Percentiles rank a stretch among this genome's conserved stretches.
These are phyloP conservation scores for Punctularia strigosozonata DNA, from an alignment of 768 basidiomycete genomes.

Conservation along the genomic window DNA sequence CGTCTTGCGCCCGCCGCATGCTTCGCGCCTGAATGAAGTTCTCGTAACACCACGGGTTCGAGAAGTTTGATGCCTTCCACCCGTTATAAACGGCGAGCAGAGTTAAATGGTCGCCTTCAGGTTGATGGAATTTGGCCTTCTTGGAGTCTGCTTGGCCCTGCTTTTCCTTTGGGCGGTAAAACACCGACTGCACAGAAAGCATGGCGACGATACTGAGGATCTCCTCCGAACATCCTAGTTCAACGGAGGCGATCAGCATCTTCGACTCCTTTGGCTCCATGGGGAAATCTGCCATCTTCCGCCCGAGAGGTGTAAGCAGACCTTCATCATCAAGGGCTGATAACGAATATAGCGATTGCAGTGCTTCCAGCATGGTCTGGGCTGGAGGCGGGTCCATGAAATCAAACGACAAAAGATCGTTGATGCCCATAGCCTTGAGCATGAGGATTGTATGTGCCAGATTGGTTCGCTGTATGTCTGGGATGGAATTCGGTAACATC, in stretches of 20 bases:
- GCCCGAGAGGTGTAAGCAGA: slow-evolving; percentile 81
- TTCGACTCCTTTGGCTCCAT: slow-evolving; percentile 95
- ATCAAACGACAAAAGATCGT: slow-evolving; percentile 94
- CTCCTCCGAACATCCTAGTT: slow-evolving; percentile 96
- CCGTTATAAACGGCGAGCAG: slow-evolving; percentile 94
- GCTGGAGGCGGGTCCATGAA: slow-evolving; percentile 99
- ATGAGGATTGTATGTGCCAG: slow-evolving; percentile 86
- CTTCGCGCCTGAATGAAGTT: slow-evolving; percentile 98
- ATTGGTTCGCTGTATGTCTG: slow-evolving; percentile 95
- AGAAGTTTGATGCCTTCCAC: slow-evolving; percentile 94
- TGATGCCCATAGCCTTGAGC: slow-evolving; percentile 98
- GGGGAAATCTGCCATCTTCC: slow-evolving; percentile 99
- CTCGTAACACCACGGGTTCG: slow-evolving; percentile 98
- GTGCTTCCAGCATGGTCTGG: slow-evolving; percentile 91
- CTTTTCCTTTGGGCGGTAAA: slow-evolving; percentile 99
- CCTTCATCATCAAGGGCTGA: slow-evolving; percentile 97
- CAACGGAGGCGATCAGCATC: slow-evolving; percentile 97
- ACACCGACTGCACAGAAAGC: slow-evolving; percentile 92
- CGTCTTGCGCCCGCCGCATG: slow-evolving; percentile 95
- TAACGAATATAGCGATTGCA: slow-evolving; percentile 89
- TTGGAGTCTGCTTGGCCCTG: slow-evolving; percentile 99
- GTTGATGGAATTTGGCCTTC: slow-evolving; percentile 99
- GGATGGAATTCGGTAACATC: slow-evolving; percentile 95
- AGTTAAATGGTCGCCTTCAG: slow-evolving; percentile 93
- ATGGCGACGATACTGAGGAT: slow-evolving; percentile 96